These are phyloP conservation scores for Sordariomycetes sp. DNA, from an alignment of 2,329 filamentous ascomycete genomes.

Conservation along the genomic window DNA sequence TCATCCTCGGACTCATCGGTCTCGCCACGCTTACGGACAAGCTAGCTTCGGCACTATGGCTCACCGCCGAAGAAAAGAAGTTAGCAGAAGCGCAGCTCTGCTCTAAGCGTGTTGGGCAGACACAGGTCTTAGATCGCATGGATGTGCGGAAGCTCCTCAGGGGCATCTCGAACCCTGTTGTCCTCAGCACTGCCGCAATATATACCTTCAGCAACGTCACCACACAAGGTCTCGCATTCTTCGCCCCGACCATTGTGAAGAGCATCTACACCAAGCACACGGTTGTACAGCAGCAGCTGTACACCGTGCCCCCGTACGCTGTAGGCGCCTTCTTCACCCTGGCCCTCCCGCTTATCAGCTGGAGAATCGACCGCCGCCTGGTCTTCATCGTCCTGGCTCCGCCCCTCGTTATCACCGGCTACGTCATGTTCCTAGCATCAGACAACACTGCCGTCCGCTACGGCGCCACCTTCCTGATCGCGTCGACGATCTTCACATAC, in stretches of 20 bases:
- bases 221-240: slow-evolving; percentile 56
- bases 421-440: slow-evolving; percentile 52
- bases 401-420: slow-evolving; percentile 49
- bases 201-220: slow-evolving; percentile 39
- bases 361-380: slow-evolving; percentile 40
- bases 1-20: slow-evolving; percentile 38
- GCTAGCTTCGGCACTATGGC: slow-evolving; percentile 55
- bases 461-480: slow-evolving; percentile 53
- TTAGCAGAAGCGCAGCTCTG: slow-evolving; percentile 51
- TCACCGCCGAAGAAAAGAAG: slow-evolving; percentile 50
- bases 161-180: slow-evolving; percentile 53
- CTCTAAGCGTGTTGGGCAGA: slow-evolving; percentile 43
- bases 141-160: slow-evolving; percentile 47
- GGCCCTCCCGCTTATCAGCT: slow-evolving; percentile 42
- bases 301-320: slow-evolving; percentile 54
- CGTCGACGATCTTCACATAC: slow-evolving; percentile 46
- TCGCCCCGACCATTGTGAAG: slow-evolving; percentile 52
- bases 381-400: slow-evolving; percentile 44
- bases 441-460: slow-evolving; percentile 37
- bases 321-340: slow-evolving; percentile 51
- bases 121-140: slow-evolving; percentile 48
- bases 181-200: not conserved
- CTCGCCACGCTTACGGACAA: slow-evolving; percentile 57
- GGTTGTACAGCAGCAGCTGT: slow-evolving; percentile 49
- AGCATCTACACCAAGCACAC: slow-evolving; percentile 49